Percentiles rank a stretch among this genome's conserved stretches.
These are phyloP conservation scores for Syzygium oleosum DNA, from an alignment of 345 rosid species.

Conservation along the genomic window DNA sequence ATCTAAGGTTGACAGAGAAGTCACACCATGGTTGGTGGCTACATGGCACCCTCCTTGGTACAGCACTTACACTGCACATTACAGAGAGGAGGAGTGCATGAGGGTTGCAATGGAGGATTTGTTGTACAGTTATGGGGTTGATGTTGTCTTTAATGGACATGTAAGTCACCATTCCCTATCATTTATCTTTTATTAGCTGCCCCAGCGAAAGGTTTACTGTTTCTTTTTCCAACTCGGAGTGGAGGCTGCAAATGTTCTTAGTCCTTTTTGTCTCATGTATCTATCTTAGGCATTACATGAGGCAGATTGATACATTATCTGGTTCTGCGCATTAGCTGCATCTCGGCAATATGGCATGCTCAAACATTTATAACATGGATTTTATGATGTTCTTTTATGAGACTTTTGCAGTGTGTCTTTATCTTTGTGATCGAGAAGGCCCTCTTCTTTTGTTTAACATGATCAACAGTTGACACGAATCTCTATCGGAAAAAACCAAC, in stretches of 20 bases:
- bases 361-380: not conserved
- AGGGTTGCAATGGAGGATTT: conserved; percentile 70
- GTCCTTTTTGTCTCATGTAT: not conserved
- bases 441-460: not conserved
- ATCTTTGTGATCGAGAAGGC: not conserved
- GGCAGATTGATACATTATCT: not conserved
- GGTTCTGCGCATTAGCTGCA: not conserved
- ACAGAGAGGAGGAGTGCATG: conserved; percentile 91
- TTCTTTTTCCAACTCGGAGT: not conserved
- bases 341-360: not conserved
- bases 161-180: conserved; percentile 22
- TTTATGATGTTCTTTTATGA: not conserved
- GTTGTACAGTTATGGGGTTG: conserved; percentile 49
- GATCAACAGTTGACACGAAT: not conserved
- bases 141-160: conserved; percentile 75
- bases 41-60: conserved; percentile 92
- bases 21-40: conserved; percentile 89
- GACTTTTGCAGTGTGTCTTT: not conserved
- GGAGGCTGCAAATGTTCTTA: not conserved
- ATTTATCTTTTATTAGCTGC: not conserved
- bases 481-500: not conserved
- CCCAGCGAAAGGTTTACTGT: not conserved
- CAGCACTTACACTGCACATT: conserved; percentile 64
- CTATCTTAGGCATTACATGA: not conserved
- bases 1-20: conserved; percentile 40